Evolutionary conservation across 2,329 filamentous ascomycete genomes (phyloP).

Genomic region (Ilyonectria destructans): DNA sequence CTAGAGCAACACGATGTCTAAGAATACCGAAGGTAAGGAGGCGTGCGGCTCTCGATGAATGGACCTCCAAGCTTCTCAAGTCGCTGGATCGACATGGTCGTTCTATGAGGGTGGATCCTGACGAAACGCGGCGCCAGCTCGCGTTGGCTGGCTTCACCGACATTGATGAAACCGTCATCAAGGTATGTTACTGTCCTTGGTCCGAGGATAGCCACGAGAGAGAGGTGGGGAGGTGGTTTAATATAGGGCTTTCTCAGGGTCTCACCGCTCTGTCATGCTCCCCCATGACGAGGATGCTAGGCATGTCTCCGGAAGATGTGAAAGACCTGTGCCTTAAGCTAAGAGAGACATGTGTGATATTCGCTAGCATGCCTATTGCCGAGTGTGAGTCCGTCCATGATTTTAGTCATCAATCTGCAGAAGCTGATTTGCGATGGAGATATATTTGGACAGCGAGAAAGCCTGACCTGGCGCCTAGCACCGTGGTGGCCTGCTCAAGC

Average conservation of each 20-base stretch:
- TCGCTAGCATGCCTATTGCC: slow-evolving; percentile 78
- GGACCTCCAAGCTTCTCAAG: slow-evolving; percentile 2
- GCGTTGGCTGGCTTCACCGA: slow-evolving; percentile 81
- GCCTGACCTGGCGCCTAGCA: background rate
- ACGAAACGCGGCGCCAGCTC: slow-evolving; percentile 70
- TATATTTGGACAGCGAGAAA: slow-evolving; percentile 22
- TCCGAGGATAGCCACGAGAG: slow-evolving; percentile 73
- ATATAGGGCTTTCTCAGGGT: slow-evolving; percentile 79
- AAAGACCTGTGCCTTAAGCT: slow-evolving; percentile 73
- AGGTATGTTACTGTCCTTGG: slow-evolving; percentile 81
- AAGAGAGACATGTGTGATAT: slow-evolving; percentile 77
- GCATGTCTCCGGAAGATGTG: slow-evolving; percentile 71
- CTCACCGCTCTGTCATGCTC: slow-evolving; percentile 79
- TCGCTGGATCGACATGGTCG: background rate
- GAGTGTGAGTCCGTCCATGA: slow-evolving; percentile 72
- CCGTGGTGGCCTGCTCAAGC: too few relatives aligned
- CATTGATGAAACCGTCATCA: slow-evolving; percentile 77
- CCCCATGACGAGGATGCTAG: slow-evolving; percentile 69
- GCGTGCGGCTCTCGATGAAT: background rate
- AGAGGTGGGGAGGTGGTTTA: slow-evolving; percentile 83
- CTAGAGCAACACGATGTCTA: background rate
- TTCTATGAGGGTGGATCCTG: slow-evolving; percentile 46
- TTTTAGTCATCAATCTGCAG: background rate
- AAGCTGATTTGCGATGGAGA: slow-evolving; percentile 6
- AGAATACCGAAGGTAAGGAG: background rate